Evolutionary conservation across 192 early-diverging fungal genomes (phyloP), one percentile per base, ranked within the genome.

Genomic region (Backusella sp.): DNA sequence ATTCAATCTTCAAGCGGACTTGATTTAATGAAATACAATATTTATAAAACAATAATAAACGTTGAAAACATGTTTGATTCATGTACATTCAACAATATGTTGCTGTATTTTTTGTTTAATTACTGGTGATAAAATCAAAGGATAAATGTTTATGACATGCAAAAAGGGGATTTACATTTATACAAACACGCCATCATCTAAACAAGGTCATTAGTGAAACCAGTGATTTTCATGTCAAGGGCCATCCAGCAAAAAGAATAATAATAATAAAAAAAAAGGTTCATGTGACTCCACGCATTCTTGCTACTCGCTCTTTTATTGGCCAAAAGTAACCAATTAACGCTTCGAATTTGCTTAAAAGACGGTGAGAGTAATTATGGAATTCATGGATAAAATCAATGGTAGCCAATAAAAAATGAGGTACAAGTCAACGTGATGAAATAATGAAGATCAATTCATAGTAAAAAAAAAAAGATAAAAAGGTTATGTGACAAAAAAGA

Each of bases 221-320:
- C 56, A 26, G 56, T 19, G 49, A 62, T 62, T 14, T 32, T 62
- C 23, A 23, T 62, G 56, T 62, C 56, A 62, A 62, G 19, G 56
- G 28, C 2, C 56, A 28, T 62, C 19, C 5, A 62, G 2, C 32
- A 32, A 32, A 32, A 32, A 3, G 2, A 32, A 32, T 28, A 11
- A 62, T 0, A 14, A n/a, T n/a, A n/a, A n/a, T n/a, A 53, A 59
- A 56, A 56, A 62, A 28, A 2, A 62, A 11, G 23, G 21, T 28
- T n/a, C 53, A 56, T 56, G 53, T 56, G 53, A 56, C 53, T 56
- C 53, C 53, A 56, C 53, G 53, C 53, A 56, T 56, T 56, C 53
- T 21, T 23, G n/a, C 2, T 19, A 56, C 26, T 26, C 21, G 53
- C n/a, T 23, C 19, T 56, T 62, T 14, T 21, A 62, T 62, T 62